These are phyloP conservation scores for Polygonum maritimum DNA, from an alignment of 148 eudicot species.

Conservation along the genomic window DNA sequence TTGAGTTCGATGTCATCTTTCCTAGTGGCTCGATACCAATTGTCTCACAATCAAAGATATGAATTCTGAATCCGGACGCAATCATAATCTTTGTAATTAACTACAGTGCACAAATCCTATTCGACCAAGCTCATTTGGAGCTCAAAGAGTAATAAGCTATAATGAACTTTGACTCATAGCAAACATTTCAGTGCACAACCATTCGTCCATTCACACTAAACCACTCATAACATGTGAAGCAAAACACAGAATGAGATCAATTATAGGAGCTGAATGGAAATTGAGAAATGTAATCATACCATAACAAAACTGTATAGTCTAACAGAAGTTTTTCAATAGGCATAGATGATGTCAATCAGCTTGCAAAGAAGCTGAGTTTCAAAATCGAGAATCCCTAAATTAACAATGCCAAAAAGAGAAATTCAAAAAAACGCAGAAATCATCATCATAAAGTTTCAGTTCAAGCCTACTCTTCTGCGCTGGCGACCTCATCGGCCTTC, in stretches of 20 bases:
- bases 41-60: no score
- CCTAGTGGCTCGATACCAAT: no score
- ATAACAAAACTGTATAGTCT: conserved; percentile 3
- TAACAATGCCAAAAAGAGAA: not conserved
- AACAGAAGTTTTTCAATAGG: not conserved
- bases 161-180: not conserved
- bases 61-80: no score
- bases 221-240: not conserved
- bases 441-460: not conserved
- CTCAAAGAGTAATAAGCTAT: no score
- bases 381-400: not conserved
- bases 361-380: not conserved
- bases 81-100: no score
- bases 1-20: no score
- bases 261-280: not conserved
- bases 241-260: not conserved
- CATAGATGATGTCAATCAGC: not conserved
- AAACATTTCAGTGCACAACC: not conserved
- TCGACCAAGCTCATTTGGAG: no score
- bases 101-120: no score
- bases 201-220: not conserved
- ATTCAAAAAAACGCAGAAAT: not conserved
- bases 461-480: conserved; percentile 42
- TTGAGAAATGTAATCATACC: not conserved
- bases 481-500: conserved; percentile 32